Base-by-base conservation (phyloP, 108 stramenopile species). In the Skeletonema marinoi region DNA sequence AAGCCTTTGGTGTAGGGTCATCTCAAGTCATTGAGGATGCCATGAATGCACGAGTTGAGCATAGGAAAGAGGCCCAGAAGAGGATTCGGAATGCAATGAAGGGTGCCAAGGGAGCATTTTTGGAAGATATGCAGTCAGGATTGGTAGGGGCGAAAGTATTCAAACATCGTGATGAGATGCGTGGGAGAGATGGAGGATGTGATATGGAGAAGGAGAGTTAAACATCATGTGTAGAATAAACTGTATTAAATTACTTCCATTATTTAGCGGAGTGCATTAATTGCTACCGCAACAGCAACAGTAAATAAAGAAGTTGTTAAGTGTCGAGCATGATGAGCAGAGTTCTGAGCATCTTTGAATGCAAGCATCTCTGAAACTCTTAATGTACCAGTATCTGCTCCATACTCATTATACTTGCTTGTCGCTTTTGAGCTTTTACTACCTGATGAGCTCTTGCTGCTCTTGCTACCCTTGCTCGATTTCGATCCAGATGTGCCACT, bases 1-100 rank as follows among this genome's bases (percentile, higher is more conserved):
- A 94, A 78, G 91, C 88, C 30, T 94, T 90, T 90, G 93, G 91
- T 61, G 90, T 94, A 7, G 91, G 93, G 8, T 87, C 89, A 2
- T 78, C 85, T 6, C 87, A 88, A 39, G 85, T 88, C n/a, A 85
- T 94, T 1, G 50, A 78, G 48, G 84, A 86, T 56, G 89, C 87
- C 16, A 74, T 94, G 72, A 67, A 78, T 10, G 86, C 80, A 30
- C 84, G 91, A 21, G 65, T 68, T 30, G 75, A 72, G 46, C 80
- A 81, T 32, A 74, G 93, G 36, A 87, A 86, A 36, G 82, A 88
- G 41, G 74, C 77, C 6, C 81, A 74, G 29, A 87, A 88, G 54
- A 80, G 50, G 42, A 89, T 94, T 67, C 65, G 82, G 36, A 73
- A 85, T 61, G 89, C 88, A 31, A 80, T 90, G 68, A 94, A 85